These are phyloP conservation scores for Strobilomyces dryophilus DNA, from an alignment of 768 basidiomycete species.

Conservation along the genomic window DNA sequence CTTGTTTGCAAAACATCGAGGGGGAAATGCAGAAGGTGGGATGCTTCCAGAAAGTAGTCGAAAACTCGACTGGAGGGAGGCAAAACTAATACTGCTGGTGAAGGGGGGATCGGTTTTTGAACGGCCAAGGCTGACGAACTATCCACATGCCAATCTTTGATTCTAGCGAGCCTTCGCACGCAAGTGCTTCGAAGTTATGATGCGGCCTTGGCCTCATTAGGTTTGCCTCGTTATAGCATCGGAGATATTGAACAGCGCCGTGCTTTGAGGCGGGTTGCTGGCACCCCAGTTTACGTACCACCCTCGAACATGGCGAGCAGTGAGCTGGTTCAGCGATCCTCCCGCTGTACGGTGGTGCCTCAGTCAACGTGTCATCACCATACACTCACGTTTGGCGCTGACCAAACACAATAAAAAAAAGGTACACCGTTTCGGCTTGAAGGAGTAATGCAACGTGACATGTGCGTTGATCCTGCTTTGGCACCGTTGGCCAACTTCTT, in stretches of 20 bases:
- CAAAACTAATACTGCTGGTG: not conserved
- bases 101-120: slow-evolving; percentile 16
- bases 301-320: not conserved
- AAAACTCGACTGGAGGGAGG: not conserved
- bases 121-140: slow-evolving; percentile 7
- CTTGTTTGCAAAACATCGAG: slow-evolving; percentile 21
- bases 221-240: slow-evolving; percentile 6
- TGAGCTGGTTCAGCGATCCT: not conserved
- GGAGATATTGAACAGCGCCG: slow-evolving; percentile 1
- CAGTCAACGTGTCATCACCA: not conserved
- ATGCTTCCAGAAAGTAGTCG: not conserved
- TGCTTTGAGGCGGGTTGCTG: slow-evolving; percentile 1
- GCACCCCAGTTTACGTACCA: slow-evolving; percentile 6
- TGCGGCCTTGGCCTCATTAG: slow-evolving; percentile 1
- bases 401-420: not conserved
- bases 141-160: slow-evolving; percentile 7
- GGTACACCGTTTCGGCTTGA: slow-evolving; percentile 1
- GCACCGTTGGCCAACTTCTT: not conserved
- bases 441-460: not conserved
- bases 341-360: no score
- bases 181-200: slow-evolving; percentile 6
- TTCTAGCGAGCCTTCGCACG: slow-evolving; percentile 21
- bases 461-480: not conserved
- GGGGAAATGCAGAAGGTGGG: not conserved
- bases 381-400: not conserved